A percentile compares a stretch with the other conserved stretches of the same genome.
phyloP scores from a whole-genome alignment of 805 yeast genomes.

The Candida montana region DNA sequence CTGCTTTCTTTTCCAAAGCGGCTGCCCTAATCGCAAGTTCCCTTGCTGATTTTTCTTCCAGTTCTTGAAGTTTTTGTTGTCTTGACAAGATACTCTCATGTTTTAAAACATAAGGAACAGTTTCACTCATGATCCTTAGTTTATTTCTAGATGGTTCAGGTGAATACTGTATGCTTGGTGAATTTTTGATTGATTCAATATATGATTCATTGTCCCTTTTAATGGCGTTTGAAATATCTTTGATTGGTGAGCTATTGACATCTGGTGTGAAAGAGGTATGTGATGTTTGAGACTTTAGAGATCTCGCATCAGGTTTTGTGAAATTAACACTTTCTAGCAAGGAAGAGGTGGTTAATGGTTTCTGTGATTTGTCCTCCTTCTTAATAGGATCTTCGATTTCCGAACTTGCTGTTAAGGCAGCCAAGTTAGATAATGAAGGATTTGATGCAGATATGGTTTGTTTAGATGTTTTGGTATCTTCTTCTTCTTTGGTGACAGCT shows the following conservation, averaged over 20 bases:
- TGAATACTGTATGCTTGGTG: conserved; percentile 27
- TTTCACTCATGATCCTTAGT: conserved; percentile 72
- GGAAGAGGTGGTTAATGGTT: conserved; percentile 6
- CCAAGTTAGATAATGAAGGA: conserved; percentile 61
- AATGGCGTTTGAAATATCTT: conserved; percentile 30
- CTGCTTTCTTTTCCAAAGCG: conserved; percentile 69
- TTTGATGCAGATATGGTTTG: conserved; percentile 20
- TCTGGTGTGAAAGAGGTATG: conserved; percentile 16
- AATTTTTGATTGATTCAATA: conserved; percentile 31
- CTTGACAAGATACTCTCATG: conserved; percentile 71
- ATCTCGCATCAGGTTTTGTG: neutral
- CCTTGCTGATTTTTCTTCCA: conserved; percentile 72
- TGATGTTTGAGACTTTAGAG: conserved; percentile 5
- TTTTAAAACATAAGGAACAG: conserved; percentile 77
- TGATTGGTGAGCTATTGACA: conserved; percentile 31
- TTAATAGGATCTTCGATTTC: conserved; percentile 1
- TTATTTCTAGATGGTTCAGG: conserved; percentile 48
- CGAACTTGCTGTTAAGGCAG: conserved; percentile 35
- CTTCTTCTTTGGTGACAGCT: conserved; percentile 37
- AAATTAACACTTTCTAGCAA: conserved; percentile 4
- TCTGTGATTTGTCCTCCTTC: conserved; percentile 4
- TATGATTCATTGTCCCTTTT: conserved; percentile 34
- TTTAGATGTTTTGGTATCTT: neutral
- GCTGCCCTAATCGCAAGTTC: conserved; percentile 73
- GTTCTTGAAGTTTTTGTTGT: conserved; percentile 72